These are phyloP conservation scores for Macrotyloma uniflorum DNA, from an alignment of 306 rosid species.

Conservation along the genomic window DNA sequence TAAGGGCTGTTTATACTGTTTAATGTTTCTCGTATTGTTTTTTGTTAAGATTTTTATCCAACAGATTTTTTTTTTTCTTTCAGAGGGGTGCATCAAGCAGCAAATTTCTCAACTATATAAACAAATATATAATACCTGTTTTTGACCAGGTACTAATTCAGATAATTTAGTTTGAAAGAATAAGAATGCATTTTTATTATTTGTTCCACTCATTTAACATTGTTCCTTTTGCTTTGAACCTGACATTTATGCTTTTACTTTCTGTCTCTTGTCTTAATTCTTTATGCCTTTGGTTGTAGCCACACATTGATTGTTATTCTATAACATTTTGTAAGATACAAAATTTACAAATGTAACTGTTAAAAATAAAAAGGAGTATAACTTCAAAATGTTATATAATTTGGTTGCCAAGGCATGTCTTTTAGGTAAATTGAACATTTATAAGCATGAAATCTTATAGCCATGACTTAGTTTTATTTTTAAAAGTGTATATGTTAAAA, in stretches of 20 bases:
- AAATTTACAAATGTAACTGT: background rate
- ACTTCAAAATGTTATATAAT: background rate
- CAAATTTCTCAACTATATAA: slow-evolving; percentile 83
- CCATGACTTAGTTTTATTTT: background rate
- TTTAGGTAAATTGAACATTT: background rate
- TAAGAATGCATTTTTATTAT: slow-evolving; percentile 5
- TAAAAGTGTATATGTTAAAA: too few relatives aligned
- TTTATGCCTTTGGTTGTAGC: background rate
- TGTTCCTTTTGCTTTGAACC: background rate
- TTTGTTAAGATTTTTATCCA: slow-evolving; percentile 18
- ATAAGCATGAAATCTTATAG: background rate
- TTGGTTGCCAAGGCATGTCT: background rate
- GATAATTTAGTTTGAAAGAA: slow-evolving; percentile 17
- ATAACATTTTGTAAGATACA: background rate
- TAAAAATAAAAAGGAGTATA: background rate
- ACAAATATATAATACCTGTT: slow-evolving; percentile 82
- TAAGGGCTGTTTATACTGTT: slow-evolving; percentile 40
- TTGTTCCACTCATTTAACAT: background rate
- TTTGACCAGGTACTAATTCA: slow-evolving; percentile 79
- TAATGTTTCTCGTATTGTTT: background rate
- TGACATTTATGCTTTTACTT: background rate
- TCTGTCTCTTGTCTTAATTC: background rate
- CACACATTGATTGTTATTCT: background rate
- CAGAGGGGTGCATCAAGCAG: slow-evolving; percentile 96
- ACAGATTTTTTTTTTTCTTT: slow-evolving; percentile 11